Evolutionary conservation across 208 protist genomes (phyloP), one percentile per base, ranked within the genome.

Genomic region (Borovskyia barvae): DNA sequence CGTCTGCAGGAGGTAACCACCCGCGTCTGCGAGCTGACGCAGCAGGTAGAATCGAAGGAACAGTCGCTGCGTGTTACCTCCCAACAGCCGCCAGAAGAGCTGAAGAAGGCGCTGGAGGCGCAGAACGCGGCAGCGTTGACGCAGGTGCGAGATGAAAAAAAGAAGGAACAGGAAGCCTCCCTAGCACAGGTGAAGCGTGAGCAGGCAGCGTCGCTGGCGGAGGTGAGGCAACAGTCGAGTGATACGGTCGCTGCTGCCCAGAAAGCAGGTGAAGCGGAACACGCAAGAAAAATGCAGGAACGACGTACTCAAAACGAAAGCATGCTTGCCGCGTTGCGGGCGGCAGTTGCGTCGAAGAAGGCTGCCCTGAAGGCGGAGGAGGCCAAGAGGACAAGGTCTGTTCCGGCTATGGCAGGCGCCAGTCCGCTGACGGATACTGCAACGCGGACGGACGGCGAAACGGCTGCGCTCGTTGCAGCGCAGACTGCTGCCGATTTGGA

Each of bases 1-100:
- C 66, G 48, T 26, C 49, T 75, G 33, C 42, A 64, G 29, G 60
- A 75, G 37, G 52, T 80, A 28, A 30, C 58, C 30, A 63, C 33
- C 20, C 56, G 69, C 5, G 40, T 66, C 22, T 30, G 49, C 7
- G 64, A 66, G 26, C 37, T 70, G 29, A 53, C 75, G 35, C 41
- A 68, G 17, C 35, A 63, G 29, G 49, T 62, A 14, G 53, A 62
- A 35, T 41, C 53, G 25, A 66, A 71, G 60, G 46, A 71, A 47
- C 41, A 61, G 30, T 30, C 74, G 5, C 41, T 75, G 37, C 32
- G 58, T 46, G 30, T 22, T 12, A 47, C 45, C 19, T 24, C 45
- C 8, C 39, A 64, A 22, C 47, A 68, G 48, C 35, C 59, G 3
- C 49, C 62, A 14, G 68, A 75, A 30, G 68, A 63, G 49, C 54